Conservation (phyloP, 1,284 basidiomycete genomes). For the Austropuccinia psidii region DNA sequence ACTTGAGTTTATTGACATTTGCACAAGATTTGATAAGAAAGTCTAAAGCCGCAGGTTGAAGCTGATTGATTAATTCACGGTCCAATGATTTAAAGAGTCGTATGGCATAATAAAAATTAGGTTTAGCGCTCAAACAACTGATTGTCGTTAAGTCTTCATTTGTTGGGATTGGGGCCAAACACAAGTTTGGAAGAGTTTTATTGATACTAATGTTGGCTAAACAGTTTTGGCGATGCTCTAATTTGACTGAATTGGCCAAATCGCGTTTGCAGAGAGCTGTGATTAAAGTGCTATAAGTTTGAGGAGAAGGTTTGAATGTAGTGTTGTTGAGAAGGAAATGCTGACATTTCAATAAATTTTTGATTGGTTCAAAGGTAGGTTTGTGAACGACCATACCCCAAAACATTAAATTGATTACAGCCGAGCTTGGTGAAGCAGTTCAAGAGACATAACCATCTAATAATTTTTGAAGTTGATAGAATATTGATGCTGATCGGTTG, state of each 20-base stretch:
- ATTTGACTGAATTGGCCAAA: slow-evolving; percentile 4
- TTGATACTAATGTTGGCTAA: slow-evolving; percentile 14
- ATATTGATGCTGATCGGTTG: slow-evolving; percentile 21
- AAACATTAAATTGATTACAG: slow-evolving; percentile 26
- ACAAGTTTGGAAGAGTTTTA: slow-evolving; percentile 31
- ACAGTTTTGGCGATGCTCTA: slow-evolving; percentile 10
- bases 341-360: slow-evolving; percentile 9
- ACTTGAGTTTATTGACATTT: background rate
- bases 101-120: slow-evolving; percentile 15
- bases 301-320: slow-evolving; percentile 13
- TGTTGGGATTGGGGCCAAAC: slow-evolving; percentile 1
- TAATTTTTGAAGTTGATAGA: slow-evolving; percentile 24
- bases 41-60: slow-evolving; percentile 26
- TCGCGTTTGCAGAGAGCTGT: slow-evolving; percentile 30
- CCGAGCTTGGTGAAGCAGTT: slow-evolving; percentile 10
- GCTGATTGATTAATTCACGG: background rate
- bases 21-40: slow-evolving; percentile 12
- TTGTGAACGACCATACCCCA: slow-evolving; percentile 28
- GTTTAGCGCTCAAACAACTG: background rate
- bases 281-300: slow-evolving; percentile 34
- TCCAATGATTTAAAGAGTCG: slow-evolving; percentile 15
- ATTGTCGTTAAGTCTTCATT: slow-evolving; percentile 17
- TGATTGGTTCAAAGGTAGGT: slow-evolving; percentile 29
- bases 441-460: slow-evolving; percentile 28
- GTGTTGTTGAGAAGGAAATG: slow-evolving; percentile 22